Conservation (phyloP, 78 protist species). For the Mantamonas sphyraenae region DNA sequence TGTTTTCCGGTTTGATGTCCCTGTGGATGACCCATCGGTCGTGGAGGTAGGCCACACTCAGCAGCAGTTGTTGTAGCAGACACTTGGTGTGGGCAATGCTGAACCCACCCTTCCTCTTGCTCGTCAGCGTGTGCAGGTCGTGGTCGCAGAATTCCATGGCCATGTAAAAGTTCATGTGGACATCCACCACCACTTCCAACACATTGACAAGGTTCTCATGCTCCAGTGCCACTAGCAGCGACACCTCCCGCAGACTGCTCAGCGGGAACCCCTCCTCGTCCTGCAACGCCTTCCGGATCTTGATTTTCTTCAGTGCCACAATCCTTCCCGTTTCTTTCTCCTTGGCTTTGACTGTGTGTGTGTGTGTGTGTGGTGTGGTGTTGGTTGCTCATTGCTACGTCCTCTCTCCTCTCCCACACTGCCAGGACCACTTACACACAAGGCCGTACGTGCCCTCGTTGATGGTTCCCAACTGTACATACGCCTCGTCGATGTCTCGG, state of each 20-base stretch:
- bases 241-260: background rate
- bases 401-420: no score
- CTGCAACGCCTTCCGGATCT: background rate
- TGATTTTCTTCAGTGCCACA: background rate
- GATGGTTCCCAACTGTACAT: no score
- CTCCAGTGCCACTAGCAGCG: background rate
- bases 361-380: no score
- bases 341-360: no score
- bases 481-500: no score
- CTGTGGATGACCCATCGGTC: background rate
- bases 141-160: conserved; percentile 39
- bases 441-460: no score
- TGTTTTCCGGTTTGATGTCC: conserved; percentile 24
- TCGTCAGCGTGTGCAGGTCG: conserved; percentile 21
- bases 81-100: conserved; percentile 13
- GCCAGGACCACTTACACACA: no score
- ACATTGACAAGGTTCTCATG: background rate
- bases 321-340: background rate
- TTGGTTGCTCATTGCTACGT: no score
- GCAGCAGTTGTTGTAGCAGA: conserved; percentile 31
- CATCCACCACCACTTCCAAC: background rate
- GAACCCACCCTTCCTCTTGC: background rate
- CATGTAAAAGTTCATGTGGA: no score
- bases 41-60: conserved; percentile 37
- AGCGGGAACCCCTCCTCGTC: background rate